Evolutionary conservation across 345 rosid species (phyloP).

Genomic region (Rhodamnia rubescens): DNA sequence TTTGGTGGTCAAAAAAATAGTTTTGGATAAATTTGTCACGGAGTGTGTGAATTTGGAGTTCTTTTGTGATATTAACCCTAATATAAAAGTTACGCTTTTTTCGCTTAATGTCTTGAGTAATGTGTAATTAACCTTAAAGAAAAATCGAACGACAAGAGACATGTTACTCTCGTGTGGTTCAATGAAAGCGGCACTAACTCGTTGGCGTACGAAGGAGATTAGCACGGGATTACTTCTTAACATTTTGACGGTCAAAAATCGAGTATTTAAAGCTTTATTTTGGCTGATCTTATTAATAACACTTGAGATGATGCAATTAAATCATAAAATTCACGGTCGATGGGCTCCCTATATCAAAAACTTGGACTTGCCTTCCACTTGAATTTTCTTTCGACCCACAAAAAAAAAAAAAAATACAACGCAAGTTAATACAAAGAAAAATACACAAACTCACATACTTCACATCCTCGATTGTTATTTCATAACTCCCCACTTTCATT

Average conservation of each 20-base stretch:
- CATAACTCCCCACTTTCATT: no score
- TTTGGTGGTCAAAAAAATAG: no score
- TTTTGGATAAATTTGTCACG: no score
- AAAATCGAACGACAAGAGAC: neutral
- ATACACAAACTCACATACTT: neutral
- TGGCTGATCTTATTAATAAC: neutral
- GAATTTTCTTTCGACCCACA: no score
- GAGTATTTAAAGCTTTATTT: neutral
- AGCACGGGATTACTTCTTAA: neutral
- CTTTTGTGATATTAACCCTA: no score
- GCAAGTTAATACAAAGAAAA: neutral
- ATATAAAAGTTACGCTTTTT: no score
- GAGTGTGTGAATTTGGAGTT: no score
- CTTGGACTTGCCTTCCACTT: neutral
- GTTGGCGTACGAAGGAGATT: neutral
- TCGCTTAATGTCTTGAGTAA: neutral
- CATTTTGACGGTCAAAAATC: neutral
- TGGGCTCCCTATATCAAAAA: neutral
- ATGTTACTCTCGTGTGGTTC: neutral
- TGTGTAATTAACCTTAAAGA: neutral
- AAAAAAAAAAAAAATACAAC: neutral
- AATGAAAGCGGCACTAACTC: accelerated
- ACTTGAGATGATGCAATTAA: neutral
- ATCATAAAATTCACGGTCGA: neutral
- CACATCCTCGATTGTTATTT: neutral